These are phyloP conservation scores for Colletotrichum sansevieriae DNA, from an alignment of 2,329 filamentous ascomycete species.

Conservation along the genomic window DNA sequence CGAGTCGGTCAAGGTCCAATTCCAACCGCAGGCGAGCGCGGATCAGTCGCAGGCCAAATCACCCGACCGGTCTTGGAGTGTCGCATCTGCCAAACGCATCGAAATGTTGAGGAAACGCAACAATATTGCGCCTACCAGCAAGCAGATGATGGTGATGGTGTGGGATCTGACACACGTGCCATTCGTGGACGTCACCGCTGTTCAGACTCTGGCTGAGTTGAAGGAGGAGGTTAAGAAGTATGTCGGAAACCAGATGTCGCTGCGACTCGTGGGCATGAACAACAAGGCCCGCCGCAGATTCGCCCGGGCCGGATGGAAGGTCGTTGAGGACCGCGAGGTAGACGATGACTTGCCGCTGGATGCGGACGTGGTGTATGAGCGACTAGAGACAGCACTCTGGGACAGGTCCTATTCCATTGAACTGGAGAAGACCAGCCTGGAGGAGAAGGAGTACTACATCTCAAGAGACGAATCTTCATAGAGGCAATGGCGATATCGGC, in stretches of 20 bases:
- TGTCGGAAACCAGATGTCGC: conserved; percentile 58
- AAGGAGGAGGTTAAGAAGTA: conserved; percentile 63
- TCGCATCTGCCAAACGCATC: conserved; percentile 62
- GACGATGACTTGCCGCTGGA: conserved; percentile 44
- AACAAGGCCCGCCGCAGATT: conserved; percentile 56
- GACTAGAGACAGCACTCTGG: conserved; percentile 18
- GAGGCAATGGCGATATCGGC: too few species aligned
- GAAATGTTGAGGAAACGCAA: conserved; percentile 57
- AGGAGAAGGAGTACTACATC: conserved; percentile 5
- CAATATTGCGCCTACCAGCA: conserved; percentile 50
- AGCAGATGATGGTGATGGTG: conserved; percentile 61
- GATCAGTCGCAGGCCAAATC: conserved; percentile 52
- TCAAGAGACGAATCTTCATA: neutral
- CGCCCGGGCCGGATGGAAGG: conserved; percentile 53
- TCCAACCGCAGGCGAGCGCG: conserved; percentile 57
- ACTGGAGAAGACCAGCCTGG: conserved; percentile 2
- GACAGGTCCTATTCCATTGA: neutral
- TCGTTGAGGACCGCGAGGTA: conserved; percentile 46
- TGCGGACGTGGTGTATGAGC: conserved; percentile 42
- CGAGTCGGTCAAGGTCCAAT: conserved; percentile 60
- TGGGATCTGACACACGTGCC: conserved; percentile 66
- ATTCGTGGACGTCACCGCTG: conserved; percentile 66
- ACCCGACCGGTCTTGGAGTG: conserved; percentile 66
- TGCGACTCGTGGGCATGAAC: conserved; percentile 63
- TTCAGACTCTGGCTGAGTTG: conserved; percentile 62